Evolutionary conservation across 108 stramenopile species (phyloP), one percentile per base, ranked within the genome.

Genomic region (Cyclotella baltica): DNA sequence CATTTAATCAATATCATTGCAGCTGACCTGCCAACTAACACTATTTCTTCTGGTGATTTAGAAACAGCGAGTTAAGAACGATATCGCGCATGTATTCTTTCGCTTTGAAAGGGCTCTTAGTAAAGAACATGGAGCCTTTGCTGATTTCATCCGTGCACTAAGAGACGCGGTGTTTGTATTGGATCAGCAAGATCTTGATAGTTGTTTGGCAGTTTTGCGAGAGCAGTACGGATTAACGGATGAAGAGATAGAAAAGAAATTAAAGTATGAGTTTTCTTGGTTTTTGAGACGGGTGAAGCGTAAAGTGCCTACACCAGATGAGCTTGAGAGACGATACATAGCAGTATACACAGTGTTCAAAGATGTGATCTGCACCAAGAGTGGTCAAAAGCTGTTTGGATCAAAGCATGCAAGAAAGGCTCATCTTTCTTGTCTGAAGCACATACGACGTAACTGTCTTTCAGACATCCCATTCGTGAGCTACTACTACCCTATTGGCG

Each of bases 121-220:
- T 20, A 63, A 62, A 30, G 62, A 73, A 33, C 72, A 73, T 50
- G 61, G 72, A 3, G 59, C 62, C 13, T 73, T 50, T 31, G 18
- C 13, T 48, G 40, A 43, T 33, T 73, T 37, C 30, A 73, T 73
- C 3, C 18, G 47, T 0, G 48, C 62, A 0, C 35, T 73, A 0
- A 62, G 72, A 48, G 72, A 73, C 62, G 72, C 72, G 20, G 4
- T 73, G 28, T 73, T 73, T 35, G 61, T 73, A 6, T 30, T 73
- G 4, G 58, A 63, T 33, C 34, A 62, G 10, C 47, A 62, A 43
- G 72, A 73, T 64, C 16, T 73, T 22, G 72, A 62, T 10, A 29
- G 35, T 3, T 73, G 59, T 19, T 22, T 73, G 22, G 3, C 15
- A 8, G 59, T 73, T 2, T 34, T 64, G 43, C 46, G 59, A 19